phyloP scores from a whole-genome alignment of 257 asterid genomes.

The Solanum bulbocastanum region DNA sequence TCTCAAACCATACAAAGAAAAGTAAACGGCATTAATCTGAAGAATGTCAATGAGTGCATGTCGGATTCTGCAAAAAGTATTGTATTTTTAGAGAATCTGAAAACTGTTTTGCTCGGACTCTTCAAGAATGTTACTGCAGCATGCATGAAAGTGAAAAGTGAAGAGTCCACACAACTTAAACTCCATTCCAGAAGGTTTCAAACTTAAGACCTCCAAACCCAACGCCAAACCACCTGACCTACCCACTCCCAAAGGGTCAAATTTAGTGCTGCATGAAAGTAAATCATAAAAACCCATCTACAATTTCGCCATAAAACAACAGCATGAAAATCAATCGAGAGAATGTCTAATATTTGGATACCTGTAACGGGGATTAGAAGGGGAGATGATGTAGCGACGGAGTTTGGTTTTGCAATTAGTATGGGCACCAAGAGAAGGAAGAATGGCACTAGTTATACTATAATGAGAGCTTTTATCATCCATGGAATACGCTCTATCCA shows the following conservation, averaged over 20 bases:
- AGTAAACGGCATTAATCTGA: too few species aligned
- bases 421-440: slow-evolving; percentile 65
- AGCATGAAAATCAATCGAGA: neutral
- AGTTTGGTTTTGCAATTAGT: slow-evolving; percentile 29
- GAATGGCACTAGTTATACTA: slow-evolving; percentile 39
- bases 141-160: neutral
- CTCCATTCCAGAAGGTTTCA: neutral
- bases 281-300: too few species aligned
- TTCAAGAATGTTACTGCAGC: neutral
- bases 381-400: slow-evolving; percentile 39
- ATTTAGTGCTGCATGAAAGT: neutral
- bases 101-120: neutral
- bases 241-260: neutral
- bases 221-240: too few species aligned
- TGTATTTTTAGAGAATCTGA: neutral
- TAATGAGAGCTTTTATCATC: slow-evolving; percentile 45
- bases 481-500: slow-evolving; percentile 9
- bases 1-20: neutral
- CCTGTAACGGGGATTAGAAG: slow-evolving; percentile 48
- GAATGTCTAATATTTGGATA: neutral
- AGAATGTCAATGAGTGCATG: too few species aligned
- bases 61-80: too few species aligned
- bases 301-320: neutral
- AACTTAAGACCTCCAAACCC: neutral
- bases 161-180: neutral